Evolutionary conservation across 352 stramenopile species (phyloP), one percentile per base, ranked within the genome.

Genomic region (Globisporangium perplexum): DNA sequence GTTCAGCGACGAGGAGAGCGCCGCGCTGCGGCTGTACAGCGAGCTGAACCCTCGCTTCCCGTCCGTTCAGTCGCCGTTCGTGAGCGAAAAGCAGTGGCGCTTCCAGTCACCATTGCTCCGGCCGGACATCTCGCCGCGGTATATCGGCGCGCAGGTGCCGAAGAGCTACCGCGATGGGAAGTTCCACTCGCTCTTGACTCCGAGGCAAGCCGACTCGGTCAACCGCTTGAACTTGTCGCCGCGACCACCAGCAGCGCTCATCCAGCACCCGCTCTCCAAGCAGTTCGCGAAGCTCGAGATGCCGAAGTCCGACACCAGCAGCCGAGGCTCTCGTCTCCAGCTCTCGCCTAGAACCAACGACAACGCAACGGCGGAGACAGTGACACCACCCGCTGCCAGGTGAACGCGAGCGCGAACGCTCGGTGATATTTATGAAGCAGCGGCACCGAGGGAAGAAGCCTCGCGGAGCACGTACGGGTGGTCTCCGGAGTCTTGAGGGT

Each of bases 21-120:
- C 50, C 4, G 56, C 63, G 12, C 48, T 77, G 5, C 57, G 50
- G 0, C 26, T 69, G 7, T 86, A 71, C 53, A 62, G 77, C 10
- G 68, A 88, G 49, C 60, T 83, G 11, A 88, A 88, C 30, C 74
- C 77, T 22, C 72, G 72, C 3, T 88, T 88, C 38, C 77, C 77
- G 20, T 88, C 77, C 0, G 65, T 85, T n/a, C 64, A 74, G 15
- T 69, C 71, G 8, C 71, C 71, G 14, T 62, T 67, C 35, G 55
- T 72, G 26, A 54, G 45, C 31, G 71, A 74, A 2, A 65, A 66
- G 52, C 74, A 86, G 60, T 88, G 77, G 77, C 70, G 77, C 39
- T 68, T 72, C 47, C 69, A 72, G 43, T 73, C 72, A 0, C 59
- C 65, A 10, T 30, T 88, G 36, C 51, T 88, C 6, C 68, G 72